Conservation (phyloP, 176 grass and related monocot species). For the Oryza rufipogon region DNA sequence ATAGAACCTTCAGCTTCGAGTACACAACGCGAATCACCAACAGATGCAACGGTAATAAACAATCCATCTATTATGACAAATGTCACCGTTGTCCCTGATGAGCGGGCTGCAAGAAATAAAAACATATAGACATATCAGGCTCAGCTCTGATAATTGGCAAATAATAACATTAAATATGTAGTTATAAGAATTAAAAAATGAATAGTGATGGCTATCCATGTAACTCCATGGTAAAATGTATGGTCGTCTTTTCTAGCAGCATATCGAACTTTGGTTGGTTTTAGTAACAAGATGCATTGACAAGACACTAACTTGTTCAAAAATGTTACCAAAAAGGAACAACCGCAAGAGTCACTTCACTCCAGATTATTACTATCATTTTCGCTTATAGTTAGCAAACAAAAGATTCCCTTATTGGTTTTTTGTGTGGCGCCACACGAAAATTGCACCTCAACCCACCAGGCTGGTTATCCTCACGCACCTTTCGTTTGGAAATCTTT, state of each 20-base stretch:
- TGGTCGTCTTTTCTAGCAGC: background rate
- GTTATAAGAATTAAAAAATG: background rate
- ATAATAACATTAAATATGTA: conserved; percentile 10
- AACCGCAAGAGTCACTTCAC: conserved; percentile 5
- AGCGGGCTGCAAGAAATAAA: conserved; percentile 59
- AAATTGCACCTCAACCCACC: background rate
- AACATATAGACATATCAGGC: conserved; percentile 6
- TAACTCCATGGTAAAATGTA: conserved; percentile 8
- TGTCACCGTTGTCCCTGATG: conserved; percentile 91
- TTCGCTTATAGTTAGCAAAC: background rate
- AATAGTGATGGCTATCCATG: background rate
- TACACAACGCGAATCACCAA: conserved; percentile 90
- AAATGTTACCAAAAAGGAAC: conserved; percentile 2
- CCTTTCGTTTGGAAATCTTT: conserved; percentile 93
- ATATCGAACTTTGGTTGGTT: background rate
- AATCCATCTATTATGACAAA: conserved; percentile 94
- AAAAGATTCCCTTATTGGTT: conserved; percentile 4
- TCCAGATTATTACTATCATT: conserved; percentile 34
- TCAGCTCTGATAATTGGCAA: background rate
- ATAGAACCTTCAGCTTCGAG: conserved; percentile 89
- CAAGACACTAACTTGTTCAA: background rate
- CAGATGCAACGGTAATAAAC: conserved; percentile 81
- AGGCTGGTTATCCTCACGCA: conserved; percentile 18
- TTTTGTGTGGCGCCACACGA: conserved; percentile 1
- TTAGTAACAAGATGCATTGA: background rate